Percentiles rank a stretch among this genome's conserved stretches.
Conservation (phyloP, 2,329 filamentous ascomycete genomes). For the Pestalotiopsis sp. region DNA sequence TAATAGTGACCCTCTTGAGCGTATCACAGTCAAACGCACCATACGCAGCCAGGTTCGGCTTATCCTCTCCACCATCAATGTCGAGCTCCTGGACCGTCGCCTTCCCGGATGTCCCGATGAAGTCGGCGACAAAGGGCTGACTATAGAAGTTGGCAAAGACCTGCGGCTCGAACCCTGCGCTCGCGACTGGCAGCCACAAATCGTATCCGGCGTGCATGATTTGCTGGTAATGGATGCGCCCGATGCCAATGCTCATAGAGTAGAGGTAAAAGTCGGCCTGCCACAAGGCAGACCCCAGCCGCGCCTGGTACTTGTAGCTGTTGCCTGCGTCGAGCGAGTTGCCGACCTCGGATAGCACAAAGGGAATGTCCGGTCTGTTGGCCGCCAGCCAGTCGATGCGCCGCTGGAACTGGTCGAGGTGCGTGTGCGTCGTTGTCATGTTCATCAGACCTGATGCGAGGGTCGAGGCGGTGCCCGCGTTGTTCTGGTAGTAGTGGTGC, state of each 20-base stretch:
- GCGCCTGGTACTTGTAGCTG: slow-evolving; percentile 34
- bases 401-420: slow-evolving; percentile 31
- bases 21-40: slow-evolving; percentile 31
- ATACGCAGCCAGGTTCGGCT: slow-evolving; percentile 31
- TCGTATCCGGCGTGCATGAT: slow-evolving; percentile 36
- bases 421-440: slow-evolving; percentile 26
- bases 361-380: slow-evolving; percentile 33
- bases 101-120: slow-evolving; percentile 33
- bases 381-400: slow-evolving; percentile 34
- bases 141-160: slow-evolving; percentile 39
- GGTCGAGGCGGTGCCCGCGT: slow-evolving; percentile 29
- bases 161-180: slow-evolving; percentile 30
- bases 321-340: slow-evolving; percentile 35
- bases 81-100: slow-evolving; percentile 28
- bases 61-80: slow-evolving; percentile 15
- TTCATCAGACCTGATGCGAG: slow-evolving; percentile 34
- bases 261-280: slow-evolving; percentile 40
- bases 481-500: slow-evolving; percentile 40
- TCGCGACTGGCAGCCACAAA: slow-evolving; percentile 33
- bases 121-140: slow-evolving; percentile 38
- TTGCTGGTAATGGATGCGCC: slow-evolving; percentile 39
- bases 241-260: slow-evolving; percentile 34
- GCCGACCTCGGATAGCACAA: slow-evolving; percentile 38
- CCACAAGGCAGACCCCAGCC: slow-evolving; percentile 38
- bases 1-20: slow-evolving; percentile 31